phyloP scores from a whole-genome alignment of 371 early-diverging fungal genomes.

The Mucor velutinosus region DNA sequence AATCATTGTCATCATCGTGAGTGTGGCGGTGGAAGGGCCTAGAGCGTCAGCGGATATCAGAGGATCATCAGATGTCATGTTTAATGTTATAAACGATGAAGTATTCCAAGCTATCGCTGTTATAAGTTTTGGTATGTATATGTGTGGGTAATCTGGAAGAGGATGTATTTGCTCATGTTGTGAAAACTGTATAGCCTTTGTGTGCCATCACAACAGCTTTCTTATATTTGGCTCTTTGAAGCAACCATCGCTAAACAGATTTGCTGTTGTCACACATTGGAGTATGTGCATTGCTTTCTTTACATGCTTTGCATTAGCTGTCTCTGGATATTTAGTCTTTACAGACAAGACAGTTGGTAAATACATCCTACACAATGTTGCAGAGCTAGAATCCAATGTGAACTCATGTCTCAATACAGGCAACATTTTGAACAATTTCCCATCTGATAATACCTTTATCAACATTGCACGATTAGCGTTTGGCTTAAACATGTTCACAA shows the following conservation, averaged over 20 bases:
- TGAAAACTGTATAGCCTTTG: constrained; percentile 59
- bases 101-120: constrained; percentile 79
- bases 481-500: constrained; percentile 84
- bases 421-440: constrained; percentile 82
- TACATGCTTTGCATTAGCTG: constrained; percentile 68
- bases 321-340: constrained; percentile 69
- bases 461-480: constrained; percentile 81
- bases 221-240: constrained; percentile 77
- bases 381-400: neutral
- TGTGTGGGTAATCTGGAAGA: neutral
- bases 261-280: constrained; percentile 72
- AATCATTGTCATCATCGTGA: constrained; percentile 70
- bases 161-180: neutral
- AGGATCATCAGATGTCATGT: constrained; percentile 50
- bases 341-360: constrained; percentile 60
- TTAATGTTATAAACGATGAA: constrained; percentile 58
- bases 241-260: constrained; percentile 73
- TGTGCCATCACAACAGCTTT: constrained; percentile 86
- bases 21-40: constrained; percentile 75
- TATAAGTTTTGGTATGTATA: constrained; percentile 78
- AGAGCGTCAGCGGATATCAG: constrained; percentile 53
- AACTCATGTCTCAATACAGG: constrained; percentile 13
- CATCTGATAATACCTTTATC: constrained; percentile 69
- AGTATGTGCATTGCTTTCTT: constrained; percentile 68
- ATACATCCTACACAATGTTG: neutral